phyloP scores from a whole-genome alignment of 495 filamentous ascomycete species.

The Penicillium waksmanii region DNA sequence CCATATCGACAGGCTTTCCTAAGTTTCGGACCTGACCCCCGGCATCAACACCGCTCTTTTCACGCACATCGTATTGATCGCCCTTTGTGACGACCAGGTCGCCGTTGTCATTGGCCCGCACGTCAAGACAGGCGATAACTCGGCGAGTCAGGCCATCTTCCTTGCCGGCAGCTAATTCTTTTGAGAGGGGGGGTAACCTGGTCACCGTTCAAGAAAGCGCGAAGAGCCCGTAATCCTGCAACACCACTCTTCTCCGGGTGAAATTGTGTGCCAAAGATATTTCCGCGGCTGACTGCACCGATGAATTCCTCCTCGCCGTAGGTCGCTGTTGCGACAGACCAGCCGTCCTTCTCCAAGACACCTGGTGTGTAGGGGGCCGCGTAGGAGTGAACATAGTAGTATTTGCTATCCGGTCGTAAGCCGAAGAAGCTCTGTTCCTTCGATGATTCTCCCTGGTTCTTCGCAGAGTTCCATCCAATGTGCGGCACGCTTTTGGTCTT shows the following conservation, averaged over 20 bases:
- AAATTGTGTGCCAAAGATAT: constrained; percentile 91
- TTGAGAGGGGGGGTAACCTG: constrained; percentile 48
- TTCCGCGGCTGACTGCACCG: constrained; percentile 82
- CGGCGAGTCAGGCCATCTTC: constrained; percentile 79
- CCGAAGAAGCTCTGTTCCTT: constrained; percentile 68
- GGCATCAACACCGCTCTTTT: constrained; percentile 64
- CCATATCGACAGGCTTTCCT: constrained; percentile 95
- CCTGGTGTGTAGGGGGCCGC: constrained; percentile 76
- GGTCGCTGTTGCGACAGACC: constrained; percentile 83
- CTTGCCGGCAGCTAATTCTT: constrained; percentile 25
- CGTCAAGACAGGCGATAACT: constrained; percentile 94
- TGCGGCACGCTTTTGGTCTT: constrained; percentile 86
- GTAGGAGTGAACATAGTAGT: constrained; percentile 98
- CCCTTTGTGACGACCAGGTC: constrained; percentile 98
- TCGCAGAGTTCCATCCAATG: constrained; percentile 96
- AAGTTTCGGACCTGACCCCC: constrained; percentile 84
- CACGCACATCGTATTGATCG: constrained; percentile 99
- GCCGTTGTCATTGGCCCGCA: constrained; percentile 92
- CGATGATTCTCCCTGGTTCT: constrained; percentile 50
- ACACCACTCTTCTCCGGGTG: constrained; percentile 96
- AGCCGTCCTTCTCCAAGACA: constrained; percentile 74
- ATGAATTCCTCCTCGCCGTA: constrained; percentile 93
- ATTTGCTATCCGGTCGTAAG: constrained; percentile 79
- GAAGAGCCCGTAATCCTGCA: constrained; percentile 80
- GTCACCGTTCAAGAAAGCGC: constrained; percentile 78